Evolutionary conservation across 352 stramenopile species (phyloP), one percentile per base, ranked within the genome.

Genomic region (Phytophthora constricta): DNA sequence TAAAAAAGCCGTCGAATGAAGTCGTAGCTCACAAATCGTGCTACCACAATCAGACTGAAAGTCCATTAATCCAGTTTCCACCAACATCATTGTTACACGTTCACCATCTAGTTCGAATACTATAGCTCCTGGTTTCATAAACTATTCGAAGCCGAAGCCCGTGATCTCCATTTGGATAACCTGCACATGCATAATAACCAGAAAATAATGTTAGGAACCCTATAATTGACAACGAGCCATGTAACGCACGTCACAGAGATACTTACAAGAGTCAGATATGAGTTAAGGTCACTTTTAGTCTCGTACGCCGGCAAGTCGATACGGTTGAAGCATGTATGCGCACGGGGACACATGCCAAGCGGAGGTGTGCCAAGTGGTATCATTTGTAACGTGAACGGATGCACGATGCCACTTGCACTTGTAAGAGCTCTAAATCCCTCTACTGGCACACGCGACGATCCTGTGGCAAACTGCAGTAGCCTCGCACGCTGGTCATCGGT

Each of bases 381-480:
- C 23, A 95, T 72, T 70, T 95, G 86, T 39, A 96, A 61, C 28
- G 84, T 93, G 56, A 96, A 96, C 11, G 65, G 69, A 57, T 95
- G 84, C 22, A 93, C 85, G 53, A 92, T 90, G 7, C 89, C 89
- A 41, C 87, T 93, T 4, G 83, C 84, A 55, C 87, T 95, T 17
- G 78, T 94, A 17, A 96, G 78, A 1, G 81, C 84, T 57, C 80
- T 85, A 62, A 96, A 96, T 0, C 85, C 84, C 54, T 95, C 85
- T 5, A 96, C 86, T 17, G 87, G 85, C 4, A 99, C 96, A 56
- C 98, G 98, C 8, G 90, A 97, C 17, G 93, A 98, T 1, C 97
- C 97, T 0, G 97, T 99, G 5, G 98, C 92, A 79, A 99, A 99
- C 70, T 99, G 97, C 20, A 99, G 77, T 67, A 99, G 91, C 14